These are phyloP conservation scores for Leonotis leonurus DNA, from an alignment of 257 asterid genomes.

Conservation along the genomic window DNA sequence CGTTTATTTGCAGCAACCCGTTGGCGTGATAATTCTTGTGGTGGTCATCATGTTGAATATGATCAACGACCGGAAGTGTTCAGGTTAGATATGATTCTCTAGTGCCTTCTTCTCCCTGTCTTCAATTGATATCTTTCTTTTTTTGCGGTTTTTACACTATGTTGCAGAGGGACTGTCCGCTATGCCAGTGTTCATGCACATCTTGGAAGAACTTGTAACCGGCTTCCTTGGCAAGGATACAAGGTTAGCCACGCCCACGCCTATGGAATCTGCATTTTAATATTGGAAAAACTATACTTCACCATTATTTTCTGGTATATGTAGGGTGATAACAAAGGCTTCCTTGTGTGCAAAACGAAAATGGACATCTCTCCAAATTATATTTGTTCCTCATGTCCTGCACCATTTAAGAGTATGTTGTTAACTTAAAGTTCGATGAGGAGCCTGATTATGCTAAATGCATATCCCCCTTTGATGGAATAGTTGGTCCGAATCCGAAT, in stretches of 20 bases:
- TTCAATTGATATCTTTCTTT: background rate
- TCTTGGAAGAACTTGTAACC: constrained; percentile 62
- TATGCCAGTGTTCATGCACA: constrained; percentile 79
- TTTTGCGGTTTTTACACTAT: background rate
- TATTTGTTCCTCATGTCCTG: constrained; percentile 55
- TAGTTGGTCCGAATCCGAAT: constrained; percentile 56
- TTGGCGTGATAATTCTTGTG: constrained; percentile 49
- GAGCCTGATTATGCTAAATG: constrained; percentile 57
- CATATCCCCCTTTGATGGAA: constrained; percentile 58
- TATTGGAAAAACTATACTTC: background rate
- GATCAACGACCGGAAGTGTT: constrained; percentile 61
- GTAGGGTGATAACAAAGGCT: constrained; percentile 67
- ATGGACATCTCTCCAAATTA: constrained; percentile 64
- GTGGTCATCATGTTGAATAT: constrained; percentile 54
- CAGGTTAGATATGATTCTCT: constrained; percentile 27
- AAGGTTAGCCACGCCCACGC: constrained; percentile 38
- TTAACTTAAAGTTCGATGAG: constrained; percentile 55
- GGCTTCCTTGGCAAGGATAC: constrained; percentile 71
- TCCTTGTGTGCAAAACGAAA: constrained; percentile 67
- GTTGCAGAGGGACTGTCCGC: constrained; percentile 58
- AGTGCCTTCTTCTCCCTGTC: background rate
- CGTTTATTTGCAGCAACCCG: constrained; percentile 40
- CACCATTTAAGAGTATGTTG: constrained; percentile 50
- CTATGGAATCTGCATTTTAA: background rate
- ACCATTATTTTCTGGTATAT: constrained; percentile 5